Conservation (phyloP, 2,329 filamentous ascomycete genomes). For the Rhynchosporium secalis region DNA sequence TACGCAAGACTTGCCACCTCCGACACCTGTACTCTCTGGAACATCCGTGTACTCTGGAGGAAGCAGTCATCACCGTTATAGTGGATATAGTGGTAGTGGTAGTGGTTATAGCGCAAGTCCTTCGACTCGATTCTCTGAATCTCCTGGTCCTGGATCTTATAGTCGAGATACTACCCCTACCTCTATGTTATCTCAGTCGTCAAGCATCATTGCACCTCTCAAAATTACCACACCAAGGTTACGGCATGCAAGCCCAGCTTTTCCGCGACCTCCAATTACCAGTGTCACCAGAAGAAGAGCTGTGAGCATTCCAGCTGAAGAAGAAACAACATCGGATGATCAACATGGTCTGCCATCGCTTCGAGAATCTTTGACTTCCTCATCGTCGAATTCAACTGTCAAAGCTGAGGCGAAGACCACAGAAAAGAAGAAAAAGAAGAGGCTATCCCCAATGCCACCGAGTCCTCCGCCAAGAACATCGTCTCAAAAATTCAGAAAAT, state of each 20-base stretch:
- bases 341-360: constrained; percentile 63
- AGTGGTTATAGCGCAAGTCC: constrained; percentile 67
- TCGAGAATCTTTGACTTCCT: constrained; percentile 69
- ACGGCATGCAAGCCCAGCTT: constrained; percentile 56
- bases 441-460: constrained; percentile 51
- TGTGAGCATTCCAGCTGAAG: constrained; percentile 55
- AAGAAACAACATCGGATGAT: constrained; percentile 48
- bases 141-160: constrained; percentile 67
- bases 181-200: constrained; percentile 74
- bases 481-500: constrained; percentile 53
- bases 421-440: constrained; percentile 47
- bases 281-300: constrained; percentile 52
- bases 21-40: constrained; percentile 64
- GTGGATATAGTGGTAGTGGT: constrained; percentile 39
- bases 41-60: constrained; percentile 38
- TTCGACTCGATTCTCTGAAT: constrained; percentile 74
- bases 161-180: constrained; percentile 78
- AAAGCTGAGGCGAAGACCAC: constrained; percentile 52
- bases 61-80: constrained; percentile 48
- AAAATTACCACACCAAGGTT: constrained; percentile 44
- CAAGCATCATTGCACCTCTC: constrained; percentile 54
- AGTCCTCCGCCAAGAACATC: constrained; percentile 64
- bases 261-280: constrained; percentile 56
- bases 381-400: constrained; percentile 70
- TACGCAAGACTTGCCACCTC: constrained; percentile 66